Evolutionary conservation across 2,329 filamentous ascomycete genomes (phyloP), one percentile per base, ranked within the genome.

Genomic region (Diaporthe ampelina): DNA sequence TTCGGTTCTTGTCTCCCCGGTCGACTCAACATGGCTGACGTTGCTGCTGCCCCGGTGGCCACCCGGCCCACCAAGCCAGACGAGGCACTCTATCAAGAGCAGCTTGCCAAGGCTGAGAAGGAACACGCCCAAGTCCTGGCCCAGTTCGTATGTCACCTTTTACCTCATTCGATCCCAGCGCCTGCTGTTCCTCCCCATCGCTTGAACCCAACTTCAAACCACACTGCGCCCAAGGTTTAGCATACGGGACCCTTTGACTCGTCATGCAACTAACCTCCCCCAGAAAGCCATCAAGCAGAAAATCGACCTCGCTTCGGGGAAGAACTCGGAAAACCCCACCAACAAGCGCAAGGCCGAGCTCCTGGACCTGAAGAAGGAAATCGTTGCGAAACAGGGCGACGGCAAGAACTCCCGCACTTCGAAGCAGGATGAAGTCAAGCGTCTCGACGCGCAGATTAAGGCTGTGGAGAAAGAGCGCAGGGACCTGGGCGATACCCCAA

Each of bases 381-480:
- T 99, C 84, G 93, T 94, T 77, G 90, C 92, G 83, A 93, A 97
- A 87, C 97, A 98, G 87, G 92, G 93, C 78, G 93, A 91, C 75
- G 94, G 94, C 87, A 99, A 99, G 89, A 90, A 92, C 75, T 92
- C 93, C 71, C 94, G 95, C 73, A 90, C 89, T 79, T 89, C 90
- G 81, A 92, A 95, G 83, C 90, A 94, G 80, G 95, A 98, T 80
- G 94, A 97, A 86, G 94, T 98, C 87, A 97, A 97, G 90, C 92
- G 93, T 78, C 91, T n/a, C n/a, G n/a, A n/a, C n/a, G n/a, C n/a
- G n/a, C n/a, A n/a, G n/a, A n/a, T n/a, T n/a, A n/a, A n/a, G n/a
- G n/a, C n/a, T n/a, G n/a, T n/a, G n/a, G n/a, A n/a, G n/a, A n/a
- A n/a, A n/a, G n/a, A n/a, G n/a, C n/a, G n/a, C n/a, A n/a, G n/a